These are phyloP conservation scores for Tylopilus sp. DNA, from an alignment of 768 basidiomycete genomes.

Conservation along the genomic window DNA sequence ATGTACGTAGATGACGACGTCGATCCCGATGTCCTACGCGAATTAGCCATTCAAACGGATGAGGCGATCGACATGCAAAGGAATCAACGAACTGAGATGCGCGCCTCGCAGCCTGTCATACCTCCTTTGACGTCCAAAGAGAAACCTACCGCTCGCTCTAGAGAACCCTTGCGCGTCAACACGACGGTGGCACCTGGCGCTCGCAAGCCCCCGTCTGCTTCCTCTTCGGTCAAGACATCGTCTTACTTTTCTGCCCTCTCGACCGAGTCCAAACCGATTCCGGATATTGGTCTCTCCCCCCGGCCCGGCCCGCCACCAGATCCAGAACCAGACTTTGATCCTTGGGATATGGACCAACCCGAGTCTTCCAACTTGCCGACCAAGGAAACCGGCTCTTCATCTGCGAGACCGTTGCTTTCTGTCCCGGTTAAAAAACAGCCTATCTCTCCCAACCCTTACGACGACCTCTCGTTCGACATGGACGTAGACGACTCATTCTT, in stretches of 20 bases:
- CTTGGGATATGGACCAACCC: constrained; percentile 33
- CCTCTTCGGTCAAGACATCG: constrained; percentile 12
- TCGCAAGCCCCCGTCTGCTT: background rate
- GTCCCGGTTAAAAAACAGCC: constrained; percentile 8
- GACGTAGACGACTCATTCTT: constrained; percentile 40
- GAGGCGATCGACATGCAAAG: constrained; percentile 5
- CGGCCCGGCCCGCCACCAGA: constrained; percentile 24
- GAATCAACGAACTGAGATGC: background rate
- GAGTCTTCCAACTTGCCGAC: constrained; percentile 11
- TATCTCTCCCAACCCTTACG: constrained; percentile 28
- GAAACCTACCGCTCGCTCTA: background rate
- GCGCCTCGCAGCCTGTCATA: background rate
- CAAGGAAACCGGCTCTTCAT: constrained; percentile 8
- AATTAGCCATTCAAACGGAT: constrained; percentile 19
- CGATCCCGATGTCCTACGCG: constrained; percentile 29
- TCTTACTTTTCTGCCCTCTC: constrained; percentile 19
- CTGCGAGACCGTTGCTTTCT: constrained; percentile 1
- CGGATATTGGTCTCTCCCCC: constrained; percentile 31
- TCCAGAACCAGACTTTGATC: constrained; percentile 12
- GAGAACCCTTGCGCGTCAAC: background rate
- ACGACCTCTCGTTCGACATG: constrained; percentile 35
- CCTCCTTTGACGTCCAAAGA: constrained; percentile 2
- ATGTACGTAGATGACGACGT: constrained; percentile 27
- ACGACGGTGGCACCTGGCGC: constrained; percentile 9
- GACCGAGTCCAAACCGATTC: constrained; percentile 11